Percentiles rank a stretch among this genome's conserved stretches.
phyloP scores from a whole-genome alignment of 257 asterid species.

The Solanum paucissectum region DNA sequence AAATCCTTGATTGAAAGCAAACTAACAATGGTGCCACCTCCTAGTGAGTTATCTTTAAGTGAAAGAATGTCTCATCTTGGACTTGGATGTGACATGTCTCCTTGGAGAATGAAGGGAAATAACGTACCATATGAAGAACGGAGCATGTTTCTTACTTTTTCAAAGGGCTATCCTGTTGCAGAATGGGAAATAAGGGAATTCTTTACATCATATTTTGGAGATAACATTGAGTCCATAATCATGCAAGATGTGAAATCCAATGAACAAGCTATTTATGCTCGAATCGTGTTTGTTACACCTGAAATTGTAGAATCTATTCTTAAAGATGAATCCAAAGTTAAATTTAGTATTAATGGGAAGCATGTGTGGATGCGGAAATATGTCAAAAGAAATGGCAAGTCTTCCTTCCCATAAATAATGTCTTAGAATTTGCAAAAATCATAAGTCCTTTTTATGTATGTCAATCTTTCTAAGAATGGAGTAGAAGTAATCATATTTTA shows the following conservation, averaged over 20 bases:
- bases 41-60: background rate
- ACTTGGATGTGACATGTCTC: background rate
- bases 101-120: background rate
- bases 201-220: constrained; percentile 26
- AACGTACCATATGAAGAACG: constrained; percentile 15
- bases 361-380: constrained; percentile 60
- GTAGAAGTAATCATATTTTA: background rate
- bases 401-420: background rate
- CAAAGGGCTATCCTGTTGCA: constrained; percentile 48
- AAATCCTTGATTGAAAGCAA: background rate
- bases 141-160: constrained; percentile 59
- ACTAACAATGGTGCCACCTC: background rate
- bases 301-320: constrained; percentile 22
- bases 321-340: constrained; percentile 31
- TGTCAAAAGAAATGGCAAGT: background rate
- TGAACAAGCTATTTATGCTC: constrained; percentile 51
- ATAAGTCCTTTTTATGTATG: background rate
- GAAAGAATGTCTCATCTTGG: constrained; percentile 9
- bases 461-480: background rate
- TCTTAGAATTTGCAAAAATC: background rate
- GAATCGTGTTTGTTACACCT: constrained; percentile 22
- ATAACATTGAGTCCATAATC: constrained; percentile 34
- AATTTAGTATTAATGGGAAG: constrained; percentile 49
- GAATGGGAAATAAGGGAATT: constrained; percentile 39
- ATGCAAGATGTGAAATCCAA: constrained; percentile 38